Evolutionary conservation across 2,329 filamentous ascomycete genomes (phyloP).

Genomic region (Fusarium subtropicale): DNA sequence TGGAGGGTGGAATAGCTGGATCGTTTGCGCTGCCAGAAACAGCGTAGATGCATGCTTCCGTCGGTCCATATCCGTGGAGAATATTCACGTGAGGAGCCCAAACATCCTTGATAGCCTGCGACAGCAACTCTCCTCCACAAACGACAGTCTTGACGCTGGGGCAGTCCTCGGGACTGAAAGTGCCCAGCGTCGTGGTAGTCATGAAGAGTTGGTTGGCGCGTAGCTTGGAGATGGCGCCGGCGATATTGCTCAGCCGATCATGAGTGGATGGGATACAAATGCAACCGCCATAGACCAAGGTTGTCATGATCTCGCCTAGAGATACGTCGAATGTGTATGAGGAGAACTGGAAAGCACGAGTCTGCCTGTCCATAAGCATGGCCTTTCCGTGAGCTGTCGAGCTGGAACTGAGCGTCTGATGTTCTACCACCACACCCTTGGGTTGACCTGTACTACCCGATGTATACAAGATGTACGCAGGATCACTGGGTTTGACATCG

Average conservation of each 20-base stretch:
- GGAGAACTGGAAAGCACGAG: slow-evolving; percentile 1
- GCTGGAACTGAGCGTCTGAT: not conserved
- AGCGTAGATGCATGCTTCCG: slow-evolving; percentile 2
- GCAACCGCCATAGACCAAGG: not conserved
- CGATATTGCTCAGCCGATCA: not conserved
- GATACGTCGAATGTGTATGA: not conserved
- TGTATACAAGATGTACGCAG: not conserved
- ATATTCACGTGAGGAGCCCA: not conserved
- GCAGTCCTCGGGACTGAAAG: not conserved
- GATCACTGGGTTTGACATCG: not conserved
- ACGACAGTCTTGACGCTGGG: not conserved
- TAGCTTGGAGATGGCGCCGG: not conserved
- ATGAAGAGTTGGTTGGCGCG: not conserved
- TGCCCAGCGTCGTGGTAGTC: not conserved
- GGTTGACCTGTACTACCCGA: slow-evolving; percentile 1
- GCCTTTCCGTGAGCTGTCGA: not conserved
- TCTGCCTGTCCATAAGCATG: not conserved
- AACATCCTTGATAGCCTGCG: not conserved
- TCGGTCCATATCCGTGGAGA: not conserved
- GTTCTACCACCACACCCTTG: not conserved
- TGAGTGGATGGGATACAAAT: not conserved
- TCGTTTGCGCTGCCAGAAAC: not conserved
- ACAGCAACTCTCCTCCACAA: not conserved
- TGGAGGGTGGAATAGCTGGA: not conserved
- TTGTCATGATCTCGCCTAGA: not conserved